Conservation (phyloP, 805 yeast genomes). For the Saturnispora dispora region DNA sequence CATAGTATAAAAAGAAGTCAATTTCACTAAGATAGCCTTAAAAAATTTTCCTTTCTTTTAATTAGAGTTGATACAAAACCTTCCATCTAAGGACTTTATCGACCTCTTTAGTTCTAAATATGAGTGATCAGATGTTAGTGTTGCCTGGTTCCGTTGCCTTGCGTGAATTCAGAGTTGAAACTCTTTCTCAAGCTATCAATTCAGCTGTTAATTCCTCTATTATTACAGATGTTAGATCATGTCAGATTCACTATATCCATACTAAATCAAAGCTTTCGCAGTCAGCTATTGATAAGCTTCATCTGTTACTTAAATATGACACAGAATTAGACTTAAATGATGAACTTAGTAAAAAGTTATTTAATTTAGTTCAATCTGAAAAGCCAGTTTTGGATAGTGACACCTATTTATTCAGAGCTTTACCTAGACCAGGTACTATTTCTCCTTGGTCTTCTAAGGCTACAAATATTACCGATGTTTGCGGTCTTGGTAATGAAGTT, state of each 20-base stretch:
- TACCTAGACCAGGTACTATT: constrained; percentile 93
- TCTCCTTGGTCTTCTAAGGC: constrained; percentile 99
- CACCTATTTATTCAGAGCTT: constrained; percentile 57
- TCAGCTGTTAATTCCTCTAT: constrained; percentile 57
- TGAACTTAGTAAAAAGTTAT: constrained; percentile 16
- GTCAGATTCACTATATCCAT: constrained; percentile 75
- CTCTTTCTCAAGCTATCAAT: constrained; percentile 63
- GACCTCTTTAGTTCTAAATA: background rate
- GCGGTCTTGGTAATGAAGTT: constrained; percentile 65
- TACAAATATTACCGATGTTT: constrained; percentile 82
- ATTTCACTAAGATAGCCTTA: background rate
- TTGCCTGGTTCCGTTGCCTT: constrained; percentile 87
- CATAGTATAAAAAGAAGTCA: background rate
- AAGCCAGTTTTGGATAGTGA: constrained; percentile 28
- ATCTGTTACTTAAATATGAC: constrained; percentile 67
- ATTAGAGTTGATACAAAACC: background rate
- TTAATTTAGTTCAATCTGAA: constrained; percentile 19
- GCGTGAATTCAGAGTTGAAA: constrained; percentile 76
- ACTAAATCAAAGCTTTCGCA: constrained; percentile 34
- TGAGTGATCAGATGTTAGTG: constrained; percentile 30
- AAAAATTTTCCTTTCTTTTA: background rate
- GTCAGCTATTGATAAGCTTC: constrained; percentile 40
- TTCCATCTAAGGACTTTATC: background rate
- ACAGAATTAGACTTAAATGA: constrained; percentile 48
- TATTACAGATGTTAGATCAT: constrained; percentile 61